Evolutionary conservation across 140 eudicot species (phyloP).

Genomic region (Ambrosia hybrid): DNA sequence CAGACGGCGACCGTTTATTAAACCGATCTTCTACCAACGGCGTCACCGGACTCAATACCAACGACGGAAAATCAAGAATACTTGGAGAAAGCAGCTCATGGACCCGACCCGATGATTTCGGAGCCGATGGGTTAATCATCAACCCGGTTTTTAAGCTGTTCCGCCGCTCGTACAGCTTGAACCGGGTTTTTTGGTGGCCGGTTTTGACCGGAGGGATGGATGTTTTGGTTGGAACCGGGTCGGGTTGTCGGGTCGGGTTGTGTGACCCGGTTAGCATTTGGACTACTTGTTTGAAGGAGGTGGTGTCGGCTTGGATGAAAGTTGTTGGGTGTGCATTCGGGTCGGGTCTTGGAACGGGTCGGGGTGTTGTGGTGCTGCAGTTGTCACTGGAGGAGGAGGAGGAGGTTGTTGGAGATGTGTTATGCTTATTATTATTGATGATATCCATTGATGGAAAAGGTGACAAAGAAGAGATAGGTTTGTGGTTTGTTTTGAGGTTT

Average conservation of each 20-base stretch:
- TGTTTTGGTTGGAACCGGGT: slow-evolving; percentile 23
- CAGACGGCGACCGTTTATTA: slow-evolving; percentile 38
- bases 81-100: slow-evolving; percentile 62
- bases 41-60: slow-evolving; percentile 61
- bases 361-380: slow-evolving; percentile 43
- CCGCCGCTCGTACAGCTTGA: slow-evolving; percentile 73
- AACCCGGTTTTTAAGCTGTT: slow-evolving; percentile 67
- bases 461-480: no score
- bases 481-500: no score
- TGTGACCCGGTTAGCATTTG: slow-evolving; percentile 94
- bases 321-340: slow-evolving; percentile 73
- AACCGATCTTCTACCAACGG: slow-evolving; percentile 49
- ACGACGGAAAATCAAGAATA: slow-evolving; percentile 65
- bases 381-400: slow-evolving; percentile 50
- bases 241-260: slow-evolving; percentile 30
- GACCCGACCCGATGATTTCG: slow-evolving; percentile 41
- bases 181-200: slow-evolving; percentile 54
- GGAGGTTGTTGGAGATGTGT: neutral
- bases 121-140: slow-evolving; percentile 57
- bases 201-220: slow-evolving; percentile 73
- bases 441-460: no score
- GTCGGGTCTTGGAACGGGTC: slow-evolving; percentile 37
- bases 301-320: slow-evolving; percentile 81
- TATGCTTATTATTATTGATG: no score
- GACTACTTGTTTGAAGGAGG: slow-evolving; percentile 78